These are phyloP conservation scores for Podospora bellae-mahoneyi DNA, from an alignment of 495 filamentous ascomycete species.

Conservation along the genomic window DNA sequence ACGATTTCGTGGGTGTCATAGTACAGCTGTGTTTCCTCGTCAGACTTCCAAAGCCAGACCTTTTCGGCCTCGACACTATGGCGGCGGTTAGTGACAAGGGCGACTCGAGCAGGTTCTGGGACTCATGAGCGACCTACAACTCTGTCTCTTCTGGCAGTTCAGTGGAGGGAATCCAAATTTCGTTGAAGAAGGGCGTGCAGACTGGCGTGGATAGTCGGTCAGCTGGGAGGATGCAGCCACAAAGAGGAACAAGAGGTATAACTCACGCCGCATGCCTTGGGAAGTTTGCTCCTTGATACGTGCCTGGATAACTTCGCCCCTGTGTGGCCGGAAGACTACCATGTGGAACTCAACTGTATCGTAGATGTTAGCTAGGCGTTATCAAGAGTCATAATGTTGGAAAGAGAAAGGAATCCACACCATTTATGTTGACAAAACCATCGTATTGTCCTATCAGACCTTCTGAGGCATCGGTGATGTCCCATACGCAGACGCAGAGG, in stretches of 20 bases:
- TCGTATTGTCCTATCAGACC: conserved; percentile 88
- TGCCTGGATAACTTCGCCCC: conserved; percentile 81
- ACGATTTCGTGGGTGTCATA: conserved; percentile 88
- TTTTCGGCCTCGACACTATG: conserved; percentile 63
- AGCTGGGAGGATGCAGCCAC: neutral
- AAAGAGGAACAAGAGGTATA: neutral
- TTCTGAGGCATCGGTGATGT: conserved; percentile 80
- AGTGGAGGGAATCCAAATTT: conserved; percentile 72
- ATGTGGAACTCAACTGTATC: conserved; percentile 79
- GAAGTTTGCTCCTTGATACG: conserved; percentile 68
- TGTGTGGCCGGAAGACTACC: conserved; percentile 92
- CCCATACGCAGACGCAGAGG: conserved; percentile 87
- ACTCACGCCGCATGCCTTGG: conserved; percentile 71
- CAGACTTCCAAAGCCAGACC: conserved; percentile 78
- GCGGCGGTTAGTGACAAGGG: conserved; percentile 2
- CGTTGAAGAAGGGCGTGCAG: conserved; percentile 82
- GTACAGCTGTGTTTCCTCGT: conserved; percentile 61
- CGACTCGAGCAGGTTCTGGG: neutral
- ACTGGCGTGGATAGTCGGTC: conserved; percentile 47
- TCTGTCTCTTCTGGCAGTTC: conserved; percentile 66
- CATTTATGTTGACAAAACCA: conserved; percentile 87
- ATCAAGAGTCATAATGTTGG: neutral
- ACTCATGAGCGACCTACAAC: conserved; percentile 56
- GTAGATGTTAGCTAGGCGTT: conserved; percentile 3
- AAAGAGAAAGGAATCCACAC: conserved; percentile 41